Base-by-base conservation (phyloP, 805 yeast species). In the Wickerhamiella dianesei region DNA sequence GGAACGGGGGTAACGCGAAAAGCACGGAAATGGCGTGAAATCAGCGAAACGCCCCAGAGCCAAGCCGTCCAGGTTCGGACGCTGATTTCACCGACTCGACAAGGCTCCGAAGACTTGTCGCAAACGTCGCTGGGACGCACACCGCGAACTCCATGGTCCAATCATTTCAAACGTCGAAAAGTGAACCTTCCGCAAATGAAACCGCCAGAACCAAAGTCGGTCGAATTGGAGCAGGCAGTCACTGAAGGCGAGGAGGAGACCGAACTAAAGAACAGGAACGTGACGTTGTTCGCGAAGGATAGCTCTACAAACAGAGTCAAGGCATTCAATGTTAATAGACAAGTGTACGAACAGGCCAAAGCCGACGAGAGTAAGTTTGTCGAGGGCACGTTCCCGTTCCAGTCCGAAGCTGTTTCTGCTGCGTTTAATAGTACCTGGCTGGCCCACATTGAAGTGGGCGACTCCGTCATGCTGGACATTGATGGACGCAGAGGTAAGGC, bases 381-480 rank as follows among this genome's bases (percentile, higher is more conserved):
- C 9, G 32, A 25, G 32, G 32, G 32, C 32, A 25, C 9, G 32
- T 25, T 25, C 32, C 32, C 32, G 6, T 25, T 6, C 9, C 32
- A 36, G 19, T n/a, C 39, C 39, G 39, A 17, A n/a, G 16, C 17
- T 6, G 39, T 36, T 6, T 36, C 16, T 6, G 32, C 12, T 25
- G 32, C 32, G 32, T 25, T 25, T 12, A 6, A 25, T 25, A 25
- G 32, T 12, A 25, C 9, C 32, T 25, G 21, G 41, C 25, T 14
- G 9, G n/a, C 18, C n/a, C 41, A 39, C 16, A 13, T 39, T 39
- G 41, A 18, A 9, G 20, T 12, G 5, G 41, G 41, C n/a, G 41
- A 39, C 41, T 14, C 14, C 6, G 41, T 39, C 25, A 14, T 39
- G 25, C 25, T 39, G n/a, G 41, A 39, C 41, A 18, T 39, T 19